These are phyloP conservation scores for Xylaria hypoxylon DNA, from an alignment of 2,329 filamentous ascomycete species.

Conservation along the genomic window DNA sequence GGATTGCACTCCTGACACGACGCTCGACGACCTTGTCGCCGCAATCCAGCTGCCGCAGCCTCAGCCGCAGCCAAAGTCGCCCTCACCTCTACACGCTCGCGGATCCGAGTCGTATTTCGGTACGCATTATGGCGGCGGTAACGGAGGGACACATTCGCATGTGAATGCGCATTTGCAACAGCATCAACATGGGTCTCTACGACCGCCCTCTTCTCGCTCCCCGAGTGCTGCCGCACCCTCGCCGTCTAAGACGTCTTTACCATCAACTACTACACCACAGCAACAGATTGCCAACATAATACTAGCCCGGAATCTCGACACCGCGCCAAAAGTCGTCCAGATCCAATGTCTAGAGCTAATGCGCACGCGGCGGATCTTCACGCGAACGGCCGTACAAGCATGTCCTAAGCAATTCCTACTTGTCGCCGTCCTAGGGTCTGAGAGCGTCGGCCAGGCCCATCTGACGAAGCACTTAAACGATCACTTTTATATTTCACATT, in stretches of 20 bases:
- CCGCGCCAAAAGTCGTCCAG: constrained; percentile 80
- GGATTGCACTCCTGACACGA: constrained; percentile 77
- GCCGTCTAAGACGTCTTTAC: constrained; percentile 17
- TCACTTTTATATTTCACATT: constrained; percentile 88
- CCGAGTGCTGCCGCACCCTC: constrained; percentile 11
- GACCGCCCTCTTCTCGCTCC: constrained; percentile 14
- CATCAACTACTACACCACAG: constrained; percentile 25
- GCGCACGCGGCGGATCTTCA: constrained; percentile 81
- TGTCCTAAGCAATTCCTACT: constrained; percentile 85
- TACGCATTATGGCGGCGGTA: neutral
- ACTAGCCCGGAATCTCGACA: constrained; percentile 82
- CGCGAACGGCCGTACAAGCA: constrained; percentile 76
- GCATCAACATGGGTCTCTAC: constrained; percentile 15
- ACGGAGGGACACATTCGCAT: constrained; percentile 7
- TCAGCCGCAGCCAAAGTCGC: constrained; percentile 45
- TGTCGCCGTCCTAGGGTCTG: constrained; percentile 71
- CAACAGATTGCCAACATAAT: constrained; percentile 80
- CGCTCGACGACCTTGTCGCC: constrained; percentile 82
- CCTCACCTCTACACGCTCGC: constrained; percentile 44
- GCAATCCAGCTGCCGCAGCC: constrained; percentile 68
- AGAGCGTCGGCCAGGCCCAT: constrained; percentile 56
- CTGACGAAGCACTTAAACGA: constrained; percentile 77
- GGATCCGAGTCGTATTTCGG: constrained; percentile 38
- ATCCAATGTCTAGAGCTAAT: constrained; percentile 84
- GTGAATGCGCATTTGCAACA: constrained; percentile 6